Conservation (phyloP, 257 asterid genomes). For the Salvia rosmarinus region DNA sequence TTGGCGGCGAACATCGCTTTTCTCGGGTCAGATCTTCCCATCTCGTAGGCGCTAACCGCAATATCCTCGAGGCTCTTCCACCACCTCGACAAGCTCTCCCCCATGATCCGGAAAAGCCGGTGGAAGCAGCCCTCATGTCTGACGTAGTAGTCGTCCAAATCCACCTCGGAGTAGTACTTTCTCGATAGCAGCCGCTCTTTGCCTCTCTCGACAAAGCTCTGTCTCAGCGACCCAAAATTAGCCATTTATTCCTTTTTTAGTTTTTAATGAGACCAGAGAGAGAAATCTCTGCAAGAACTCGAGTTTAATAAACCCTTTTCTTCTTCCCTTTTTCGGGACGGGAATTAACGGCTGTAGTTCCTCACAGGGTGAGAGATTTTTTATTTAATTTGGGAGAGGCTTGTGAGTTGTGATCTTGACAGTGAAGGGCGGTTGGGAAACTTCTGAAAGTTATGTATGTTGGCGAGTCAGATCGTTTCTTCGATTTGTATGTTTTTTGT, state of each 20-base stretch:
- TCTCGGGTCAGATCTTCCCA: constrained; percentile 79
- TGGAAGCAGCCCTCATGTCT: constrained; percentile 40
- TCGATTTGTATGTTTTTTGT: neutral
- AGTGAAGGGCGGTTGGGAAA: constrained; percentile 27
- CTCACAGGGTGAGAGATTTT: neutral
- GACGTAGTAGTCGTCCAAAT: constrained; percentile 38
- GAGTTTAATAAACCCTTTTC: neutral
- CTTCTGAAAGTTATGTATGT: neutral
- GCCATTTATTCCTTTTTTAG: constrained; percentile 42
- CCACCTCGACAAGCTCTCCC: constrained; percentile 35
- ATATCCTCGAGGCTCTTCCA: constrained; percentile 36
- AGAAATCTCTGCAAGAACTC: neutral
- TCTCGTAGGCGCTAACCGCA: constrained; percentile 47
- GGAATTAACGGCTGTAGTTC: constrained; percentile 6
- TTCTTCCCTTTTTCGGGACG: neutral
- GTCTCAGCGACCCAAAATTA: constrained; percentile 59
- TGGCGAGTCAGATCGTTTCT: neutral
- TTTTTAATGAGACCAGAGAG: neutral
- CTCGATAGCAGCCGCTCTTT: constrained; percentile 54
- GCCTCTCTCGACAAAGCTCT: constrained; percentile 63
- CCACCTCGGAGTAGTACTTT: constrained; percentile 56
- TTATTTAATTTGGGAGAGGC: neutral
- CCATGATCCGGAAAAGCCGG: constrained; percentile 40
- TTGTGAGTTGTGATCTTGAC: constrained; percentile 17
- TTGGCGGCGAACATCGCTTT: constrained; percentile 66